phyloP scores from a whole-genome alignment of 2,329 filamentous ascomycete genomes.

The Hymenoscyphus salicellus region DNA sequence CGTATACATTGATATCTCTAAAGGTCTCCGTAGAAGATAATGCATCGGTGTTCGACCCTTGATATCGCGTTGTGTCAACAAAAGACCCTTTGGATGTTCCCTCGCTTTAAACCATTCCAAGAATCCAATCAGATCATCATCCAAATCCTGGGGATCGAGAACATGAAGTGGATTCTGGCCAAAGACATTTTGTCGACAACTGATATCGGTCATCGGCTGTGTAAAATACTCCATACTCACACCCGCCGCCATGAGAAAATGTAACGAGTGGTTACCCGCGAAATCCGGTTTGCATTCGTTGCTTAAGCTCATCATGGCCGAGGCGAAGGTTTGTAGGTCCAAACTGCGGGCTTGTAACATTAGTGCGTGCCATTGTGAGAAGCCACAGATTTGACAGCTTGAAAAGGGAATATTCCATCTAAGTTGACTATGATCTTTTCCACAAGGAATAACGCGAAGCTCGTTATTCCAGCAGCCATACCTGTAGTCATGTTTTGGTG shows the following conservation, averaged over 20 bases:
- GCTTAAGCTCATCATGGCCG: slow-evolving; percentile 16
- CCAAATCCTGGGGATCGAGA: slow-evolving; percentile 21
- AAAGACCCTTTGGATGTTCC: slow-evolving; percentile 20
- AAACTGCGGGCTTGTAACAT: slow-evolving; percentile 26
- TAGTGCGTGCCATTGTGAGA: slow-evolving; percentile 25
- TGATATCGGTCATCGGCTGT: slow-evolving; percentile 11
- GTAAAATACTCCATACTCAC: slow-evolving; percentile 27
- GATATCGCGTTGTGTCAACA: slow-evolving; percentile 28
- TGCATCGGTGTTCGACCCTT: slow-evolving; percentile 27
- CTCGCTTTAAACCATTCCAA: slow-evolving; percentile 25
- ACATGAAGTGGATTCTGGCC: slow-evolving; percentile 25
- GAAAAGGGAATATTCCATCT: slow-evolving; percentile 22
- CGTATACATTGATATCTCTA: slow-evolving; percentile 22
- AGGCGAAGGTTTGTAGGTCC: slow-evolving; percentile 16
- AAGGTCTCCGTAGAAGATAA: slow-evolving; percentile 23
- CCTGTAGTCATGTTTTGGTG: slow-evolving; percentile 23
- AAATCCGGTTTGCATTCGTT: slow-evolving; percentile 21
- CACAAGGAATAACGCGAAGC: slow-evolving; percentile 25
- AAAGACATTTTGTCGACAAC: slow-evolving; percentile 23
- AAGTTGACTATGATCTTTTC: slow-evolving; percentile 22
- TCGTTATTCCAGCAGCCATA: slow-evolving; percentile 24
- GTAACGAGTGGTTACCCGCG: slow-evolving; percentile 24
- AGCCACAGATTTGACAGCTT: slow-evolving; percentile 23
- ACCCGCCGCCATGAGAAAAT: slow-evolving; percentile 27
- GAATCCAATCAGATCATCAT: slow-evolving; percentile 21